Evolutionary conservation across 1,284 basidiomycete species (phyloP), one percentile per base, ranked within the genome.

Genomic region (Rugosomyces carneus): DNA sequence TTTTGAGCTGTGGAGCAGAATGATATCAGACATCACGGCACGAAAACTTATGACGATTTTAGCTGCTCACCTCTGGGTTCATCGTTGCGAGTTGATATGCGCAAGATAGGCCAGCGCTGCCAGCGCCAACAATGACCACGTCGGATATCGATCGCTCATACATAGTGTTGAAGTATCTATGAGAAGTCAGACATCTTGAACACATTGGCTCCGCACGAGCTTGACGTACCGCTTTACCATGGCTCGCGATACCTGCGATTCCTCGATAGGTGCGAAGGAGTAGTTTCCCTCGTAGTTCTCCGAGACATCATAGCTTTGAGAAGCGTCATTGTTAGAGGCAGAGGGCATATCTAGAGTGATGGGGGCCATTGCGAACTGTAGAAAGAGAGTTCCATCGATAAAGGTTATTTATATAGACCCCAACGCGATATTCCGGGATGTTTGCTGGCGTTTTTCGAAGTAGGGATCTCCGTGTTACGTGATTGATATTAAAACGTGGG

Each of bases 101-200:
- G 57, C 84, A 89, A 7, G 83, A 84, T 37, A 91, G 68, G 23
- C 88, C 88, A 13, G 88, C 86, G 47, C 81, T 86, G 34, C 89
- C 88, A 4, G 85, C 86, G 11, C 88, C 89, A 53, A 90, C 73
- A 56, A 91, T 82, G 40, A 89, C 83, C 10, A 91, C 78, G 58
- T 91, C 89, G 21, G 85, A 88, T 9, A 90, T 67, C 23, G 75
- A 78, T 36, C 83, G 72, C 37, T 88, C 84, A 60, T 87, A 85
- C 81, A 86, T 83, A 53, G 65, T 74, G 57, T 73, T 73, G 63
- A 83, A 85, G 70, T 85, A 84, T 48, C 81, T 84, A 53, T 23
- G 18, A 3, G 41, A 27, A 37, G 3, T 20, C 44, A 24, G 6
- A 47, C 47, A 21, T 32, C 19, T 20, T 38, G 21, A 13, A 48